phyloP scores from a whole-genome alignment of 2,329 filamentous ascomycete genomes.

The Ceratocystis destructans region DNA sequence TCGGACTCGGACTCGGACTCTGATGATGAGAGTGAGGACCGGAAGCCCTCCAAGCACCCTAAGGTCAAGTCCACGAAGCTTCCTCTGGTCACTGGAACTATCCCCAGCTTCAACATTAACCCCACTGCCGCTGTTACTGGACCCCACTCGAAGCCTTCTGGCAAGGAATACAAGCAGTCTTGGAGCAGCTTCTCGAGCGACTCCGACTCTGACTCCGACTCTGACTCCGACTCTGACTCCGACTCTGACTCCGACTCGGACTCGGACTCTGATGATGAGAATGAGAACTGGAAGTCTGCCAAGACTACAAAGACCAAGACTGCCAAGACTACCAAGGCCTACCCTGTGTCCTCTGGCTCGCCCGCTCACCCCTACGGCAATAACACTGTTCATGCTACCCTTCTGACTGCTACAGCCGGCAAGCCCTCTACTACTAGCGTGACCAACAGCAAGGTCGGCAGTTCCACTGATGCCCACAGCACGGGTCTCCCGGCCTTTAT shows the following conservation, averaged over 20 bases:
- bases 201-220: too few relatives aligned
- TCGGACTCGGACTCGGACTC: background rate
- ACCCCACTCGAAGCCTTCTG: too few relatives aligned
- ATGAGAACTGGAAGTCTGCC: background rate
- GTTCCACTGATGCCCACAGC: background rate
- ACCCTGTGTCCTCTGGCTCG: background rate
- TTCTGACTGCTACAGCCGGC: background rate
- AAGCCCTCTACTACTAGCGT: background rate
- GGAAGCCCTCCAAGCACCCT: too few relatives aligned
- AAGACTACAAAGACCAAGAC: background rate
- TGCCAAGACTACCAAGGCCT: background rate
- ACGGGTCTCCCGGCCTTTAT: background rate
- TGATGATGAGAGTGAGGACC: background rate
- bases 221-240: too few relatives aligned
- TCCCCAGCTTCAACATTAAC: too few relatives aligned
- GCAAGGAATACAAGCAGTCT: too few relatives aligned
- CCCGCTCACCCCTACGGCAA: background rate
- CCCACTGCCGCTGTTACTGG: too few relatives aligned
- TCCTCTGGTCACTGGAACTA: too few relatives aligned
- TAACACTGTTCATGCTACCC: background rate
- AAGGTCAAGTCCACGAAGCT: too few relatives aligned
- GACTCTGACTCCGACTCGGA: background rate
- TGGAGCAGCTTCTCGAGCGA: too few relatives aligned
- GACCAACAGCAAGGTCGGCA: background rate
- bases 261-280: background rate